Conservation (phyloP, 2,329 filamentous ascomycete genomes). For the Penicillium sp. region DNA sequence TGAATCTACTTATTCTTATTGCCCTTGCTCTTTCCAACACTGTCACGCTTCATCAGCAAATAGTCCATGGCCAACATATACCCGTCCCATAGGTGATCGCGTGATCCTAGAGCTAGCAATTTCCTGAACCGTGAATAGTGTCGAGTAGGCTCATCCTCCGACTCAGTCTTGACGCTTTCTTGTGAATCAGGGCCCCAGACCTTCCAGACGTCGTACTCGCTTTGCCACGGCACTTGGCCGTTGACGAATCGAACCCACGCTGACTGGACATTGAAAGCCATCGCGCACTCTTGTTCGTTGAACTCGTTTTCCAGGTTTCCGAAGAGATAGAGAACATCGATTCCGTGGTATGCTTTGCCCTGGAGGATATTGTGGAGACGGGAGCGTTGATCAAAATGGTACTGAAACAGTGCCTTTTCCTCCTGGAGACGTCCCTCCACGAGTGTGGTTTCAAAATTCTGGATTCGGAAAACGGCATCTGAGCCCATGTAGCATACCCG, state of each 20-base stretch:
- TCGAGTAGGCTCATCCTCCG: constrained; percentile 5
- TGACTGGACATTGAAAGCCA: constrained; percentile 1
- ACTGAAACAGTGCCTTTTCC: constrained; percentile 8
- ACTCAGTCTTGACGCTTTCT: constrained; percentile 6
- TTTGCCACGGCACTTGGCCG: constrained; percentile 8
- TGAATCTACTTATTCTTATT: background rate
- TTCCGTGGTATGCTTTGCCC: constrained; percentile 8
- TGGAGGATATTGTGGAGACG: constrained; percentile 4
- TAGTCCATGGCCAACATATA: constrained; percentile 4
- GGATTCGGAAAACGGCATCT: constrained; percentile 7
- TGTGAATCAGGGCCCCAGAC: constrained; percentile 9
- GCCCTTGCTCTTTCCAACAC: constrained; percentile 4
- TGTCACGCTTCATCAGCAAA: constrained; percentile 8
- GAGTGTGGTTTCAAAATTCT: constrained; percentile 5
- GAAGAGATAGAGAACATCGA: constrained; percentile 11
- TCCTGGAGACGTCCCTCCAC: constrained; percentile 6
- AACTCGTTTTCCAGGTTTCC: constrained; percentile 5
- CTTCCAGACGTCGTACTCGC: constrained; percentile 4
- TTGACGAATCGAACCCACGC: constrained; percentile 10
- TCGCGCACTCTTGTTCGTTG: constrained; percentile 3
- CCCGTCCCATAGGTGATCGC: constrained; percentile 4
- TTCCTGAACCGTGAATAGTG: constrained; percentile 7
- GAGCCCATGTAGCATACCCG: constrained; percentile 5
- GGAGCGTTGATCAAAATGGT: constrained; percentile 13
- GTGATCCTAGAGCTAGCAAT: background rate